Evolutionary conservation across 306 rosid genomes (phyloP).

Genomic region (Rubus idaeus): DNA sequence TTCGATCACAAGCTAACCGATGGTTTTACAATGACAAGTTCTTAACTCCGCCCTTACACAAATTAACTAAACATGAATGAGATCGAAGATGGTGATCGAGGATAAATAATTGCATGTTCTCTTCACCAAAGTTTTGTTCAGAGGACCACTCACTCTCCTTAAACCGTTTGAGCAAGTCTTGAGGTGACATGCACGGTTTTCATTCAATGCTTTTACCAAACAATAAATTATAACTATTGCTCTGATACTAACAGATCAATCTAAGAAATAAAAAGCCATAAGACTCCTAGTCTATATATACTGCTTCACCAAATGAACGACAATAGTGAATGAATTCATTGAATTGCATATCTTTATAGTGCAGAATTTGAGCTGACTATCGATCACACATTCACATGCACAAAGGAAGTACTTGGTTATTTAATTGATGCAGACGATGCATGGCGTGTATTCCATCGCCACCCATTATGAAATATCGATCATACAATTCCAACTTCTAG

Average conservation of each 20-base stretch:
- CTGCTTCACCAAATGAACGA: slow-evolving; percentile 4
- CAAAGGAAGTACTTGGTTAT: too few species aligned
- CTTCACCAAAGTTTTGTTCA: background rate
- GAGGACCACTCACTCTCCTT: slow-evolving; percentile 16
- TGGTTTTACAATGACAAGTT: too few species aligned
- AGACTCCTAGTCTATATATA: background rate
- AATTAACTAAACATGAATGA: background rate
- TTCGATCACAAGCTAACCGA: too few species aligned
- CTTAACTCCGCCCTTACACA: background rate
- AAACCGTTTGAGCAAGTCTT: background rate
- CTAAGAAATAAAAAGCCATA: background rate
- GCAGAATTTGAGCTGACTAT: background rate
- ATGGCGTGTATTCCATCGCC: too few species aligned
- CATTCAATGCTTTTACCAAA: slow-evolving; percentile 14
- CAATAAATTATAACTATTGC: background rate
- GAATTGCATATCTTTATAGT: background rate
- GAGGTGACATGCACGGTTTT: slow-evolving; percentile 17
- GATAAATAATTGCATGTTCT: background rate
- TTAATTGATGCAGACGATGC: too few species aligned
- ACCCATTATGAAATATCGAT: too few species aligned
- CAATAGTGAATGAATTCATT: background rate
- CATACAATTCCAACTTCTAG: too few species aligned
- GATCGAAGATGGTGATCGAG: slow-evolving; percentile 1
- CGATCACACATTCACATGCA: background rate
- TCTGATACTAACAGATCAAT: background rate